Evolutionary conservation across 495 filamentous ascomycete genomes (phyloP).

Genomic region (Bryoglossum gracile): DNA sequence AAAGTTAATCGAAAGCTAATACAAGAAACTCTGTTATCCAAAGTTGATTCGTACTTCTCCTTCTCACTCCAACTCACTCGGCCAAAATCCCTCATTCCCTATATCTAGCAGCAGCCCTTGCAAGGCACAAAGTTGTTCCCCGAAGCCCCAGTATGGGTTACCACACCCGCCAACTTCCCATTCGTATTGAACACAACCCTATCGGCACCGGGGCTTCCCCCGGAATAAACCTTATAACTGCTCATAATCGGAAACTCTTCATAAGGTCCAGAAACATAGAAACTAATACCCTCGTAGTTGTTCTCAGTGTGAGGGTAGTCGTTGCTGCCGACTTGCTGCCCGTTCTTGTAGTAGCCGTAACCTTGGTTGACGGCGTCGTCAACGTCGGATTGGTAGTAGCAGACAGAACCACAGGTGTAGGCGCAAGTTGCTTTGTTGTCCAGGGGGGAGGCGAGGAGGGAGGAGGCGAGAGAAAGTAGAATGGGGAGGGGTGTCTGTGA

Average conservation of each 20-base stretch:
- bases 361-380: slow-evolving; percentile 43
- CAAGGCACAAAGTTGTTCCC: slow-evolving; percentile 52
- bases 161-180: slow-evolving; percentile 46
- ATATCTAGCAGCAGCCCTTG: slow-evolving; percentile 19
- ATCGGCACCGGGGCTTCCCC: slow-evolving; percentile 62
- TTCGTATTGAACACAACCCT: slow-evolving; percentile 55
- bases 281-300: slow-evolving; percentile 66
- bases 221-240: slow-evolving; percentile 46
- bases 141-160: slow-evolving; percentile 59
- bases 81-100: no score
- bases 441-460: no score
- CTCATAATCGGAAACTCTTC: slow-evolving; percentile 66
- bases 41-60: no score
- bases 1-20: no score
- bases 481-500: no score
- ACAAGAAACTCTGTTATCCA: no score
- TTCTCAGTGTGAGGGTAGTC: slow-evolving; percentile 67
- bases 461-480: no score
- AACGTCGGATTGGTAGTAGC: slow-evolving; percentile 35
- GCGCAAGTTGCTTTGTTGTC: no score
- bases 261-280: slow-evolving; percentile 49
- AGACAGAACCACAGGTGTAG: no score
- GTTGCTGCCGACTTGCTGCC: slow-evolving; percentile 39
- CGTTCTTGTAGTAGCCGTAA: slow-evolving; percentile 39
- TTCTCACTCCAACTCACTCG: no score